Evolutionary conservation across 768 basidiomycete genomes (phyloP), one percentile per base, ranked within the genome.

Genomic region (Rhizopogon vinicolor): DNA sequence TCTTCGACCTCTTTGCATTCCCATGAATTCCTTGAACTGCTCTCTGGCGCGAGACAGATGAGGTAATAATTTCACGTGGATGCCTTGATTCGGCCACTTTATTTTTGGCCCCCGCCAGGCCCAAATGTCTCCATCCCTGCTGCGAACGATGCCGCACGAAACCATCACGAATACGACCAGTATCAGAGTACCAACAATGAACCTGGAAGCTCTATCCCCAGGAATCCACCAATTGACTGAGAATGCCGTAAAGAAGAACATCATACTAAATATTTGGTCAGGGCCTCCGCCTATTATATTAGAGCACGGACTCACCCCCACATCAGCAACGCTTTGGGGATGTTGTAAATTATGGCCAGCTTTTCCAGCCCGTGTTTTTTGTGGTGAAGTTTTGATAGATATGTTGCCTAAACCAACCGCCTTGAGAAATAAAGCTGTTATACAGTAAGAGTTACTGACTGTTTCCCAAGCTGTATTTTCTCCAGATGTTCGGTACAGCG

Each of bases 141-240:
- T 53, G n/a, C 57, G 44, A 40, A 69, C 68, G 37, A 81, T 72
- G 54, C 76, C 76, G 77, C 78, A 82, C 5, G 66, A 39, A 33
- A 79, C 72, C 42, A 80, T 67, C 8, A 68, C 41, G 4, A 61
- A 58, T 9, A 72, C 62, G 0, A 65, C 37, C 6, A 62, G 29
- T 63, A 69, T 74, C 6, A 68, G 57, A 2, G 52, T 52, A 5
- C 71, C 76, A 2, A 74, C 68, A 5, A 72, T 45, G 10, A 59
- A 54, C 29, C 62, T 72, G 9, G 54, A 55, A 13, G 10, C 7
- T 7, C 9, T 44, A n/a, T 58, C 7, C 6, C 40, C 48, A n/a
- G 59, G 44, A 51, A 48, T 49, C 22, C 51, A 64, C 66, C 69
- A 70, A 53, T 72, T 62, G 0, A 58, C 41, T 0, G 55, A 59